Evolutionary conservation across 2,329 filamentous ascomycete genomes (phyloP), one percentile per base, ranked within the genome.

Genomic region (Sporothrix euskadiensis): DNA sequence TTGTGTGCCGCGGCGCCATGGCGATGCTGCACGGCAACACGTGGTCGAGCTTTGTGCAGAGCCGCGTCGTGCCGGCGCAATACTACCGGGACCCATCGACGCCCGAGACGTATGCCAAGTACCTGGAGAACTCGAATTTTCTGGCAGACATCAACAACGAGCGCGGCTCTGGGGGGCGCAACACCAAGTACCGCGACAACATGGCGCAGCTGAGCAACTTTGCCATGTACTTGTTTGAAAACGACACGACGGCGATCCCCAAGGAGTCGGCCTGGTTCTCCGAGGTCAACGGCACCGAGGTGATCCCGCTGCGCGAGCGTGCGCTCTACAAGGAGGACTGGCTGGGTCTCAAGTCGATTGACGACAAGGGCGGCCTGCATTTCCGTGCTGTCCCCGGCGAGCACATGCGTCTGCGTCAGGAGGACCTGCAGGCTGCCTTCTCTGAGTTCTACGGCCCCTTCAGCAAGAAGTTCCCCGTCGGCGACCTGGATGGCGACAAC

Each of bases 81-180:
- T 99, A 99, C 84, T 98, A 92, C 85, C 91, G 95, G 71, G 89
- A 94, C 76, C 88, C 88, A 75, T 80, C 83, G 73, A 59, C 69
- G 30, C 83, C 94, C 79, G 82, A 93, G 80, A 84, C 94, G 80
- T 82, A 94, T 81, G 88, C 90, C 0, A 83, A 85, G 41, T 99
- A 98, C 80, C 87, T 98, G 26, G 88, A 90, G 77, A 81, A 89
- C 80, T 96, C 92, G 78, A 95, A 94, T 80, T 98, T 97, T 82
- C 85, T 99, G 9, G 96, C 95, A 10, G 95, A 98, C 80, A 91
- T 98, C 83, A 99, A 99, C 83, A 98, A 98, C 81, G 96, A 99
- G 87, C 88, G 94, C 26, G 35, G 35, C 35, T 35, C 61, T 14
- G 76, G 77, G 68, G 75, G 84, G 72, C 97, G 97, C 88, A 97